Base-by-base conservation (phyloP, 2,329 filamentous ascomycete species). In the Alternaria angustiovoidea region DNA sequence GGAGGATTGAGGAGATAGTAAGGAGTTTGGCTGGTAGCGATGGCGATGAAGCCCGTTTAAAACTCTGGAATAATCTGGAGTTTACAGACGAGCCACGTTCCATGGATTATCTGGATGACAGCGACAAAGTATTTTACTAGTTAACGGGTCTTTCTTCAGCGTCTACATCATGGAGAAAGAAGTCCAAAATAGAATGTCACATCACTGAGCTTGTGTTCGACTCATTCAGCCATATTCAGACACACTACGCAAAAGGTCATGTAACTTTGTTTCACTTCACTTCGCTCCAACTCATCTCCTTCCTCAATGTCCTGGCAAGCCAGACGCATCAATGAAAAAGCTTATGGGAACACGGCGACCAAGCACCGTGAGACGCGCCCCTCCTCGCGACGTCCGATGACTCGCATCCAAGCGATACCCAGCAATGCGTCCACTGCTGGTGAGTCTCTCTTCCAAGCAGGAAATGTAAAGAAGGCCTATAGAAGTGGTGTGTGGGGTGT, bases 251-350 rank as follows among this genome's bases (percentile, higher is more conserved):
- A 16, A 14, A 24, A 20, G 6, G 22, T 22, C 5, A 22, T 18
- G 18, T 20, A 14, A 51, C 48, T 18, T 7, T n/a, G 14, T 51
- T 28, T 51, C 16, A 38, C 16, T 36, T 22, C n/a, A 26, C 30
- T 11, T 34, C 26, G 32, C 38, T 20, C 5, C 41, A 24, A 16
- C 14, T 32, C 16, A 34, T 11, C 46, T 42, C 41, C 58, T 61
- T 53, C 58, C 49, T 61, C 54, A 53, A 57, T 46, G 42, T n/a
- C 16, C 54, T 56, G 14, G 54, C 58, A 49, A 53, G 48, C 58
- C 46, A 49, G 36, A 38, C 9, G 16, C 24, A 53, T 26, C 43
- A 57, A 61, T 53, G 54, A 57, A 53, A 57, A 61, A 61, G 30
- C 34, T 38, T 22, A 16, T 44, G 24, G 30, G 47, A 43, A 52